Base-by-base conservation (phyloP, 2,329 filamentous ascomycete species). In the Chaetomiaceae sp. region DNA sequence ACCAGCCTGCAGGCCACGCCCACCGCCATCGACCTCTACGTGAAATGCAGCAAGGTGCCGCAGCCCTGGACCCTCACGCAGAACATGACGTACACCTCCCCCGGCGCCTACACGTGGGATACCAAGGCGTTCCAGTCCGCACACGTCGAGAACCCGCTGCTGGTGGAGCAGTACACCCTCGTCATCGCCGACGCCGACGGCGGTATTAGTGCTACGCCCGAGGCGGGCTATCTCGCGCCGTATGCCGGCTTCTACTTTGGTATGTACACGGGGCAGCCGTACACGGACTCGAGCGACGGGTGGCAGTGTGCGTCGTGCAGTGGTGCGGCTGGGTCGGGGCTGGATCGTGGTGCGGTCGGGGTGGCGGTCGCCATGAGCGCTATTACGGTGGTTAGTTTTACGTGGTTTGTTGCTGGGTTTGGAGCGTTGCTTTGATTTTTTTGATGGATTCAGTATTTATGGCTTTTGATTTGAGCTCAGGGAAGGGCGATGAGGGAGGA, bases 391-490 rank as follows among this genome's bases (percentile, higher is more conserved):
- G 59, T 80, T 27, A 81, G 78, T 64, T 85, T 85, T 59, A 84
- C 81, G 27, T 85, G 81, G 81, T 85, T 85, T 61, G 80, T 84
- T 34, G 72, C 72, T 22, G 81, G 82, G 2, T 64, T 81, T 46
- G 62, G 61, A 12, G 53, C 60, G 12, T 53, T 61, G 27, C 22
- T 65, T 22, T 69, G 54, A 65, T 53, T n/a, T n/a, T n/a, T n/a
- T n/a, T n/a, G n/a, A n/a, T n/a, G n/a, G n/a, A n/a, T n/a, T n/a
- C n/a, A n/a, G n/a, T n/a, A n/a, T n/a, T n/a, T n/a, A n/a, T n/a
- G n/a, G n/a, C n/a, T n/a, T 65, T 23, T 69, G 55, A 65, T 53
- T 49, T 29, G 15, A 43, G 9, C 17, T 12, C 14, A 4, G 22
- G 4, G 17, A 39, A n/a, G 20, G n/a, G 11, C 25, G 23, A 11